These are phyloP conservation scores for Cyamopsis tetragonoloba DNA, from an alignment of 306 rosid species.

Conservation along the genomic window DNA sequence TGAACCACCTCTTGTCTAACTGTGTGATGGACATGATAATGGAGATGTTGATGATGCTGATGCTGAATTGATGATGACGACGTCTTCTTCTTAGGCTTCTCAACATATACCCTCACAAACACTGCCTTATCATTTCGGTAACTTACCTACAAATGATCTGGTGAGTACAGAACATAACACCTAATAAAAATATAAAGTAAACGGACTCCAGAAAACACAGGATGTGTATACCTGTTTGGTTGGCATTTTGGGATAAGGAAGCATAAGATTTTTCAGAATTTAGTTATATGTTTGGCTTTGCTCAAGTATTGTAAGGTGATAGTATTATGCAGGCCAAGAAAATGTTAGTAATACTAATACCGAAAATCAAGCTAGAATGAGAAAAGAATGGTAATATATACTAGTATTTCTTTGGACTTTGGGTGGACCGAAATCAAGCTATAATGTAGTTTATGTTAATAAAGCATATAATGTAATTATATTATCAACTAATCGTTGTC, in stretches of 20 bases:
- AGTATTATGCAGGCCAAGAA: constrained; percentile 13
- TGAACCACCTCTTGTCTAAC: constrained; percentile 27
- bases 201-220: too few species aligned
- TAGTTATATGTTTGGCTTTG: constrained; percentile 6
- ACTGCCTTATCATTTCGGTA: constrained; percentile 47
- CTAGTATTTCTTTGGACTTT: too few species aligned
- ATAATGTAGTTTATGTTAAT: neutral
- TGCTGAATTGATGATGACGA: constrained; percentile 14
- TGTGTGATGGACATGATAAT: constrained; percentile 38
- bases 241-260: constrained; percentile 33
- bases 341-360: neutral
- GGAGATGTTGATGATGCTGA: constrained; percentile 23
- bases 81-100: constrained; percentile 44
- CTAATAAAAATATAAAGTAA: too few species aligned
- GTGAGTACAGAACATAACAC: neutral
- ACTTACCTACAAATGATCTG: constrained; percentile 35
- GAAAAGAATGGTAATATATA: constrained; percentile 5
- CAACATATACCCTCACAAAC: constrained; percentile 48
- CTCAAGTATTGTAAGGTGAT: neutral
- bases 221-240: constrained; percentile 45
- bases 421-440: constrained; percentile 19
- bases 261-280: constrained; percentile 6
- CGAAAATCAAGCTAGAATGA: neutral
- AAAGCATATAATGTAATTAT: neutral
- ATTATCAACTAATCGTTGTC: neutral